phyloP scores from a whole-genome alignment of 371 early-diverging fungal genomes.

The Blakeslea trispora region DNA sequence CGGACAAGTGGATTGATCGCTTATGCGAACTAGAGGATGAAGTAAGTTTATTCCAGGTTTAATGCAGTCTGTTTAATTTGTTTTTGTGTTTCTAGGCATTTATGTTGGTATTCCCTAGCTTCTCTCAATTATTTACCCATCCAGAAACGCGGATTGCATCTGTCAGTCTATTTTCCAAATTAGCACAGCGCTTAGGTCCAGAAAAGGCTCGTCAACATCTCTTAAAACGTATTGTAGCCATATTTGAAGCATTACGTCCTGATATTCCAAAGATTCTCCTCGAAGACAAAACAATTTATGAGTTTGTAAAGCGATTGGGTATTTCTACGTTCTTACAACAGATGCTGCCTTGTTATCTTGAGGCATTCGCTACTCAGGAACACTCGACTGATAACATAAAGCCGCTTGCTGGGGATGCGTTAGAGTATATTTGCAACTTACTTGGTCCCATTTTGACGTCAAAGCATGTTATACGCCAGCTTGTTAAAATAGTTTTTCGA shows the following conservation, averaged over 20 bases:
- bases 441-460: slow-evolving; percentile 63
- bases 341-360: slow-evolving; percentile 63
- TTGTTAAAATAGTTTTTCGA: slow-evolving; percentile 58
- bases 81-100: slow-evolving; percentile 43
- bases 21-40: slow-evolving; percentile 62
- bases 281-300: slow-evolving; percentile 41
- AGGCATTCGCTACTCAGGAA: slow-evolving; percentile 49
- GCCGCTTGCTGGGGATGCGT: slow-evolving; percentile 47
- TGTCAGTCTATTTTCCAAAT: slow-evolving; percentile 57
- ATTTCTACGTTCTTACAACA: slow-evolving; percentile 62
- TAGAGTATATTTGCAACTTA: slow-evolving; percentile 53
- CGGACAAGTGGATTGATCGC: slow-evolving; percentile 62
- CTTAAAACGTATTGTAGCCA: slow-evolving; percentile 59
- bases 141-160: slow-evolving; percentile 55
- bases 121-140: slow-evolving; percentile 56
- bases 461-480: slow-evolving; percentile 63
- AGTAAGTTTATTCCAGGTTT: slow-evolving; percentile 14
- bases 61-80: background rate
- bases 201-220: slow-evolving; percentile 55
- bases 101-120: slow-evolving; percentile 59
- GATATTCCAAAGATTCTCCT: slow-evolving; percentile 57
- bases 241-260: slow-evolving; percentile 66
- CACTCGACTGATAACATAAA: background rate
- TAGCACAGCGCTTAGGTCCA: slow-evolving; percentile 60
- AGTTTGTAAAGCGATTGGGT: slow-evolving; percentile 59